Conservation (phyloP, 805 yeast species). For the Starmera dryadoides region DNA sequence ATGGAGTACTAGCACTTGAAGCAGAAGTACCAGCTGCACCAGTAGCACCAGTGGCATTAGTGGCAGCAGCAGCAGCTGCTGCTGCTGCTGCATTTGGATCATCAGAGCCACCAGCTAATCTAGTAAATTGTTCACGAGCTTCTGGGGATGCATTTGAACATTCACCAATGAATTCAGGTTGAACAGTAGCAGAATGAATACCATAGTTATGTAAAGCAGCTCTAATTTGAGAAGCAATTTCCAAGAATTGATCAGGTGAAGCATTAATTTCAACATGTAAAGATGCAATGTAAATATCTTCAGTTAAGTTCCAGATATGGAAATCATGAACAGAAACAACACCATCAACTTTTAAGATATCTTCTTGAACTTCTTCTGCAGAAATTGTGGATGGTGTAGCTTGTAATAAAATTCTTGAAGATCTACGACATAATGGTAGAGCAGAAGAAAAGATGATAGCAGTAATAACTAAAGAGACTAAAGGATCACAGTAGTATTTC, state of each 20-base stretch:
- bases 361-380: conserved; percentile 64
- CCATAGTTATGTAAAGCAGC: conserved; percentile 76
- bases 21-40: conserved; percentile 13
- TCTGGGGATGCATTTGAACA: conserved; percentile 22
- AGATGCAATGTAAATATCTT: conserved; percentile 79
- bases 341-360: conserved; percentile 60
- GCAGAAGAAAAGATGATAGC: conserved; percentile 87
- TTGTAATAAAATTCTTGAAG: conserved; percentile 83
- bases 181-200: conserved; percentile 90
- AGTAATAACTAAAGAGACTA: conserved; percentile 80
- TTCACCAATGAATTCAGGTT: conserved; percentile 73
- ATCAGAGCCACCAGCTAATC: conserved; percentile 25
- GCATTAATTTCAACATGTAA: conserved; percentile 73
- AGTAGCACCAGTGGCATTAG: conserved; percentile 24
- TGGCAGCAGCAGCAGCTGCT: conserved; percentile 16
- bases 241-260: conserved; percentile 57
- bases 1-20: conserved; percentile 17
- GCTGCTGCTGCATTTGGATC: conserved; percentile 13
- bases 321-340: conserved; percentile 88
- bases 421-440: conserved; percentile 76
- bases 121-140: conserved; percentile 25
- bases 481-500: conserved; percentile 82
- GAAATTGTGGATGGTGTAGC: conserved; percentile 86
- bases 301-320: conserved; percentile 95
- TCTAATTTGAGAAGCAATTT: conserved; percentile 70